phyloP scores from a whole-genome alignment of 441 rosid species.

The Corymbia calophylla region DNA sequence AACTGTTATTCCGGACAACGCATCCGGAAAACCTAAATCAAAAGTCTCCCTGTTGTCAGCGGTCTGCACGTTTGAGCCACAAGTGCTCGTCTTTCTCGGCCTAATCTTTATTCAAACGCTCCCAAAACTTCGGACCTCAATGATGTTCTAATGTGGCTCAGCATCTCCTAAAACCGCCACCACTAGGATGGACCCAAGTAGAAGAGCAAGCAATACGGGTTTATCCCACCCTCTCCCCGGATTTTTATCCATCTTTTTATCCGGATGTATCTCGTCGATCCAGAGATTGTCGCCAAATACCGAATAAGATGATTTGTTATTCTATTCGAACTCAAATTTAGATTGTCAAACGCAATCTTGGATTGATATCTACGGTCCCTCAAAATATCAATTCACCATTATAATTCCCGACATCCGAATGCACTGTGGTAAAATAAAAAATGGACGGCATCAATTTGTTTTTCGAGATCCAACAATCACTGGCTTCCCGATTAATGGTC shows the following conservation, averaged over 20 bases:
- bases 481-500: neutral
- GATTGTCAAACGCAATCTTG: too few species aligned
- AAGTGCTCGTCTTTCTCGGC: neutral
- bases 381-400: neutral
- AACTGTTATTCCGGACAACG: neutral
- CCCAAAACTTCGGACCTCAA: neutral
- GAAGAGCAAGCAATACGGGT: neutral
- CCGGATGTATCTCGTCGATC: too few species aligned
- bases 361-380: neutral
- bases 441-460: neutral
- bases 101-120: neutral
- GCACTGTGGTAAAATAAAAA: neutral
- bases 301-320: too few species aligned
- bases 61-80: neutral
- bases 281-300: accelerated
- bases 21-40: neutral
- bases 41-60: neutral
- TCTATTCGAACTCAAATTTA: too few species aligned
- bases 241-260: neutral
- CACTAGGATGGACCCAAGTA: neutral
- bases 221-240: neutral
- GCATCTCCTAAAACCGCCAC: neutral
- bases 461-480: neutral
- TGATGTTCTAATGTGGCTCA: neutral
- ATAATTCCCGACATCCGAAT: neutral